phyloP scores from a whole-genome alignment of 2,329 filamentous ascomycete species.

The Pseudodiploospora longispora region DNA sequence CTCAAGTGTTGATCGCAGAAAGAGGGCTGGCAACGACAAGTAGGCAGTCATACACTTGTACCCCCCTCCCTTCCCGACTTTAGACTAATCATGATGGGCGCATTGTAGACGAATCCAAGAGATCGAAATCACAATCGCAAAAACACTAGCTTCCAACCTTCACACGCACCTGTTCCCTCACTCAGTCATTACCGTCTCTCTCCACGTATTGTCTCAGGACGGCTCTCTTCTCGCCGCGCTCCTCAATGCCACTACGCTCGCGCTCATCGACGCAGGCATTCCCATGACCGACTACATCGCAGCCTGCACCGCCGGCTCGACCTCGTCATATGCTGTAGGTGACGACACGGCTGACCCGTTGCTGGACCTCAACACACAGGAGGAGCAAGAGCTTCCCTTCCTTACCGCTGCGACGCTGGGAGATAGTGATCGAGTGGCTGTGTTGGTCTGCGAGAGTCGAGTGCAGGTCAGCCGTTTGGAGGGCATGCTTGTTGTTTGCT shows the following conservation, averaged over 20 bases:
- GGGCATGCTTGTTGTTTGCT: slow-evolving; percentile 84
- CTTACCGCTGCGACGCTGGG: slow-evolving; percentile 79
- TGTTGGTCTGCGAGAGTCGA: slow-evolving; percentile 78
- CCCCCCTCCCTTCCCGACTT: not conserved
- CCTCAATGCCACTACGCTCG: slow-evolving; percentile 84
- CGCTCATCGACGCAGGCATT: slow-evolving; percentile 87
- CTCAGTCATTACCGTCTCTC: slow-evolving; percentile 70
- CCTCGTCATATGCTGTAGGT: slow-evolving; percentile 54
- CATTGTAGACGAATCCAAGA: slow-evolving; percentile 63
- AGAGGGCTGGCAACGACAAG: slow-evolving; percentile 70
- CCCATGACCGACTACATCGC: slow-evolving; percentile 90
- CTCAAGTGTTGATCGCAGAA: slow-evolving; percentile 76
- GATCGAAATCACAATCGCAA: slow-evolving; percentile 69
- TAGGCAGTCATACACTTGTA: slow-evolving; percentile 30
- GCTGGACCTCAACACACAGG: slow-evolving; percentile 68
- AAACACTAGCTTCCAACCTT: slow-evolving; percentile 67
- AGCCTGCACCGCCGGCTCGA: slow-evolving; percentile 80
- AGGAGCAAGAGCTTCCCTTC: slow-evolving; percentile 83
- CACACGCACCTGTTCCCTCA: slow-evolving; percentile 87
- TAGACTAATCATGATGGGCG: too few relatives aligned
- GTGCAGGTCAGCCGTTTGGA: slow-evolving; percentile 78
- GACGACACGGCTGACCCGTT: slow-evolving; percentile 68
- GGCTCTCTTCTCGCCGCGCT: slow-evolving; percentile 84
- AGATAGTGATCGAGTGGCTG: slow-evolving; percentile 64
- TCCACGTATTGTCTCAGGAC: slow-evolving; percentile 85